Base-by-base conservation (phyloP, 768 basidiomycete species). In the Calocera viscosa region DNA sequence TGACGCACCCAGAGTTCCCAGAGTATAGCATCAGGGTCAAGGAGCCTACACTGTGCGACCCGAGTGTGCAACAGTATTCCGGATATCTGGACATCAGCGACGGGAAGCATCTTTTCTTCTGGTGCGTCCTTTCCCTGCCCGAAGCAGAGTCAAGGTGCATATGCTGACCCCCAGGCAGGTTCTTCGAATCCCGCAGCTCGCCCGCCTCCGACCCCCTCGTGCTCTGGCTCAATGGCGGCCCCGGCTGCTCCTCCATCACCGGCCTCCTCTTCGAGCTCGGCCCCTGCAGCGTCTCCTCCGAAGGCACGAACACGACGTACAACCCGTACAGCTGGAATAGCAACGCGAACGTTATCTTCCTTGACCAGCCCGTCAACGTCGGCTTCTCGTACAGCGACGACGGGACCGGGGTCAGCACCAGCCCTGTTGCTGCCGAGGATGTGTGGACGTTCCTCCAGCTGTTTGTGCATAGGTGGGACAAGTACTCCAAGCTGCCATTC, bases 251-350 rank as follows among this genome's bases (percentile, higher is more conserved):
- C 66, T 88, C 86, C 8, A 84, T 86, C 11, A 89, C 90, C 0
- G 94, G 94, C 11, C 82, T 96, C 26, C 80, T 98, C 17, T 91
- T 95, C 71, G 94, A 97, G 73, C 85, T 95, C 24, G 95, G 95
- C 0, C 94, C 95, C 0, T 97, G 95, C 77, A 77, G 77, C 33
- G 80, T 97, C 68, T 77, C 82, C 19, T 77, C 91, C 47, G 79
- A 85, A 0, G 91, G 92, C 35, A 77, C 78, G 68, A 87, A 86
- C 77, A 86, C 85, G 17, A 86, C 84, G 1, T 72, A 73, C 73
- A 97, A 99, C 77, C 82, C 84, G 5, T 74, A 90, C 80, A 87
- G 87, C 70, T 99, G 95, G 95, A 99, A 87, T 71, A 80, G 79
- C 41, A 77, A 87, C 69, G 86, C 89, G 63, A 91, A 91, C 69